Evolutionary conservation across 352 stramenopile species (phyloP).

Genomic region (Globisporangium nodosum): DNA sequence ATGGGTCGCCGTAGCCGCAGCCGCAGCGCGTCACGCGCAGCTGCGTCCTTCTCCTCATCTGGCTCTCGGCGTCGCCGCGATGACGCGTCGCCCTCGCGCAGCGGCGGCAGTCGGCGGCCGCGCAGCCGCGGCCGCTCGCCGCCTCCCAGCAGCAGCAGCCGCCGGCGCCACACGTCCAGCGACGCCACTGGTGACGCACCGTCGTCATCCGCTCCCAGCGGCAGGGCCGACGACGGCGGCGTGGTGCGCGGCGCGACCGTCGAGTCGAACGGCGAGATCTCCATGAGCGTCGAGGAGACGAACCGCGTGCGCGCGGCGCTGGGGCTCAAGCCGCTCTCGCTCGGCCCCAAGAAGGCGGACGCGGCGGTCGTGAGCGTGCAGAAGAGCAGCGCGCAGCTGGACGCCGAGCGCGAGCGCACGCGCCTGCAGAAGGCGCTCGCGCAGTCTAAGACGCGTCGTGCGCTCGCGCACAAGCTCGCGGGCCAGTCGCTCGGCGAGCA

Average conservation of each 20-base stretch:
- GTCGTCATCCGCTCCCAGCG: not conserved
- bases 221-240: no score
- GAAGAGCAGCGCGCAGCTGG: conserved; percentile 55
- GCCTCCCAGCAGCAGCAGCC: no score
- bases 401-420: conserved; percentile 35
- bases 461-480: conserved; percentile 61
- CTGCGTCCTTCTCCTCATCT: no score
- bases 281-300: conserved; percentile 79
- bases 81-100: no score
- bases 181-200: no score
- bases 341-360: conserved; percentile 35
- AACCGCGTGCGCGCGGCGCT: conserved; percentile 66
- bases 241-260: conserved; percentile 15
- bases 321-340: conserved; percentile 66
- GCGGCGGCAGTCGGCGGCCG: no score
- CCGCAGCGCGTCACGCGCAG: no score
- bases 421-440: conserved; percentile 51
- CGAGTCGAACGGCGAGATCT: conserved; percentile 77
- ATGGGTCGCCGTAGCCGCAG: no score
- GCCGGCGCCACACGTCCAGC: no score
- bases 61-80: no score
- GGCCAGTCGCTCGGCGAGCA: conserved; percentile 75
- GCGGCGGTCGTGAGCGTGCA: conserved; percentile 56
- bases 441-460: conserved; percentile 62
- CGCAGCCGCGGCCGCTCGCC: no score